phyloP scores from a whole-genome alignment of 1,284 basidiomycete species.

The Leccinum fallax region DNA sequence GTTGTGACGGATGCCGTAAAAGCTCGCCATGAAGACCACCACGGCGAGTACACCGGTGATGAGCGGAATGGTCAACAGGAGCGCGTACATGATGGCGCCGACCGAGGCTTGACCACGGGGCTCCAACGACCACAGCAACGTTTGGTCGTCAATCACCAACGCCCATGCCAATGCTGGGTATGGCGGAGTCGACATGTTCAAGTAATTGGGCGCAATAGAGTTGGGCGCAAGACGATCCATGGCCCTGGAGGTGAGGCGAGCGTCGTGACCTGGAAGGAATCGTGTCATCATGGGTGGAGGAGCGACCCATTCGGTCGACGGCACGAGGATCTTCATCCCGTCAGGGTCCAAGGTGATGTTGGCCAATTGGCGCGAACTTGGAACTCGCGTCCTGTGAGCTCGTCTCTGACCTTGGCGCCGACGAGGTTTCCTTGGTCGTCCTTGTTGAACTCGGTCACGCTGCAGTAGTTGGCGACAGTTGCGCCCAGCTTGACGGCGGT shows the following conservation, averaged over 20 bases:
- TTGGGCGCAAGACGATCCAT: constrained; percentile 90
- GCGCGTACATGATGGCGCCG: constrained; percentile 82
- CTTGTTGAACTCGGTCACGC: constrained; percentile 84
- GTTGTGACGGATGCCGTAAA: constrained; percentile 94
- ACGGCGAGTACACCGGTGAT: constrained; percentile 84
- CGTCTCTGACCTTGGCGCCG: constrained; percentile 83
- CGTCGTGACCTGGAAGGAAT: no score
- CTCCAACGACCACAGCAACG: constrained; percentile 73
- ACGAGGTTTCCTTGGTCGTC: constrained; percentile 61
- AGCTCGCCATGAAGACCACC: constrained; percentile 88
- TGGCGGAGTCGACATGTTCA: constrained; percentile 87
- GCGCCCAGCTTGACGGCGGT: constrained; percentile 95
- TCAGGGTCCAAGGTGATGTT: no score
- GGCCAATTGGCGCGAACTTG: constrained; percentile 71
- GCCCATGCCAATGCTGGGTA: constrained; percentile 84
- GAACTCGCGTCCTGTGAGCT: constrained; percentile 83
- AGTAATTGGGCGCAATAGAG: constrained; percentile 79
- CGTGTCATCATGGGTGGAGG: constrained; percentile 53
- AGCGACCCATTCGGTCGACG: no score
- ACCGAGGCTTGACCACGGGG: constrained; percentile 82
- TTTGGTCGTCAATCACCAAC: constrained; percentile 75
- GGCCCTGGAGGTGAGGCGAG: constrained; percentile 34
- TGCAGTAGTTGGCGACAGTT: constrained; percentile 87
- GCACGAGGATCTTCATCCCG: no score
- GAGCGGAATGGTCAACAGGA: constrained; percentile 79